phyloP scores from a whole-genome alignment of 768 basidiomycete genomes.

The Lactifluus piperatus region DNA sequence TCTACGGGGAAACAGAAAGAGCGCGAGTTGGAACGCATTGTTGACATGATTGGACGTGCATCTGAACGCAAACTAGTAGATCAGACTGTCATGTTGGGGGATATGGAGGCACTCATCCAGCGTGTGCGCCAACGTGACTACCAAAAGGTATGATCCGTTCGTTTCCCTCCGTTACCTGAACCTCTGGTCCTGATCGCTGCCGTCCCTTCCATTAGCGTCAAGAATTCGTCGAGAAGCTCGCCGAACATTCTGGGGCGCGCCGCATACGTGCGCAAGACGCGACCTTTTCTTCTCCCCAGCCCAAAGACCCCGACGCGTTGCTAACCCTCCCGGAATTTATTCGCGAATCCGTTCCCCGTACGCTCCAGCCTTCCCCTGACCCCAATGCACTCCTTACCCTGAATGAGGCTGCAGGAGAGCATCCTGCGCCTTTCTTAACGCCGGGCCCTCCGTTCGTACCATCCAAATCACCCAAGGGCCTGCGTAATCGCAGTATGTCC shows the following conservation, averaged over 20 bases:
- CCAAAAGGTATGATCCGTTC: constrained; percentile 43
- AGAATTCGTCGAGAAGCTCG: constrained; percentile 66
- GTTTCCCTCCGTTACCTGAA: neutral
- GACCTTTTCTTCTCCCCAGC: constrained; percentile 31
- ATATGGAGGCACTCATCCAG: constrained; percentile 46
- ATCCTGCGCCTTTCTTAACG: constrained; percentile 23
- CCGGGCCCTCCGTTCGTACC: constrained; percentile 28
- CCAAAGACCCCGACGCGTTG: constrained; percentile 36
- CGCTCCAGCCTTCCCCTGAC: constrained; percentile 9
- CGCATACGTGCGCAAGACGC: constrained; percentile 79
- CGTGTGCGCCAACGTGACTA: constrained; percentile 48
- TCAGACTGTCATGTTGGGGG: constrained; percentile 62
- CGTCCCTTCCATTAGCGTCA: constrained; percentile 41
- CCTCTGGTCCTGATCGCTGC: constrained; percentile 1
- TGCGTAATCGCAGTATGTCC: constrained; percentile 30
- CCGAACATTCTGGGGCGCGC: constrained; percentile 62
- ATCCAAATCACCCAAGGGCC: constrained; percentile 25
- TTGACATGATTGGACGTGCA: constrained; percentile 64
- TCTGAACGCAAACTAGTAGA: constrained; percentile 56
- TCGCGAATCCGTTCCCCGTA: constrained; percentile 16
- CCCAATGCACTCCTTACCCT: constrained; percentile 23
- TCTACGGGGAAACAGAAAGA: constrained; percentile 42
- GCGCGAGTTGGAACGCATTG: constrained; percentile 58
- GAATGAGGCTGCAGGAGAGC: constrained; percentile 36
- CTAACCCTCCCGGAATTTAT: constrained; percentile 43